phyloP scores from a whole-genome alignment of 805 yeast species.

The Ascoidea tarda region DNA sequence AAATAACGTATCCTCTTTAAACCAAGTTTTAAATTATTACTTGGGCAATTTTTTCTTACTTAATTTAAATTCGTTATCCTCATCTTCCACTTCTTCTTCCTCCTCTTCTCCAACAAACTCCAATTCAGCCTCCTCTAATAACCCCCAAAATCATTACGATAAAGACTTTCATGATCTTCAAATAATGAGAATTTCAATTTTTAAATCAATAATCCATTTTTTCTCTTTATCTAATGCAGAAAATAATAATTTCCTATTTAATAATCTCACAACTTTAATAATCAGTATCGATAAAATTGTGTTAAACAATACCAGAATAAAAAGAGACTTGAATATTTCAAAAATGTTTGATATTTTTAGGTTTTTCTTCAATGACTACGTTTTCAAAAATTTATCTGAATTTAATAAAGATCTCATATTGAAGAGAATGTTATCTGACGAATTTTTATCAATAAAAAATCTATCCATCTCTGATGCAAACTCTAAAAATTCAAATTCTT shows the following conservation, averaged over 20 bases:
- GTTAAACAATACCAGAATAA: constrained; percentile 18
- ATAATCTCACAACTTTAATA: constrained; percentile 16
- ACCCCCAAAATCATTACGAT: neutral
- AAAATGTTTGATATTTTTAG: neutral
- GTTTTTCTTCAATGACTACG: neutral
- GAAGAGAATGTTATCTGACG: neutral
- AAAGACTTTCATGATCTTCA: constrained; percentile 12
- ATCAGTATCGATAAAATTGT: constrained; percentile 18
- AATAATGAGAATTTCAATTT: constrained; percentile 15
- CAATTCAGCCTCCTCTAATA: neutral
- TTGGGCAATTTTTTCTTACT: constrained; percentile 6
- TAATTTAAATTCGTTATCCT: constrained; percentile 13
- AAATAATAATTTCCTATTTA: constrained; percentile 16
- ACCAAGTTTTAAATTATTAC: constrained; percentile 11
- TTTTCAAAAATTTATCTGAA: neutral
- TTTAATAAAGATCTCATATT: neutral
- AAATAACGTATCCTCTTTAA: constrained; percentile 12
- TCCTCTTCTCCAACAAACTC: neutral
- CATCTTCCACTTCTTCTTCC: constrained; percentile 11
- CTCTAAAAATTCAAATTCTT: no score
- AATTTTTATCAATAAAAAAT: neutral
- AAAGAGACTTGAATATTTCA: neutral
- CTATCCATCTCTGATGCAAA: neutral
- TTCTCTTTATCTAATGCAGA: constrained; percentile 15
- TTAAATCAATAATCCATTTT: constrained; percentile 24